Evolutionary conservation across 768 basidiomycete species (phyloP), one percentile per base, ranked within the genome.

Genomic region (Psilocybe cubensis): DNA sequence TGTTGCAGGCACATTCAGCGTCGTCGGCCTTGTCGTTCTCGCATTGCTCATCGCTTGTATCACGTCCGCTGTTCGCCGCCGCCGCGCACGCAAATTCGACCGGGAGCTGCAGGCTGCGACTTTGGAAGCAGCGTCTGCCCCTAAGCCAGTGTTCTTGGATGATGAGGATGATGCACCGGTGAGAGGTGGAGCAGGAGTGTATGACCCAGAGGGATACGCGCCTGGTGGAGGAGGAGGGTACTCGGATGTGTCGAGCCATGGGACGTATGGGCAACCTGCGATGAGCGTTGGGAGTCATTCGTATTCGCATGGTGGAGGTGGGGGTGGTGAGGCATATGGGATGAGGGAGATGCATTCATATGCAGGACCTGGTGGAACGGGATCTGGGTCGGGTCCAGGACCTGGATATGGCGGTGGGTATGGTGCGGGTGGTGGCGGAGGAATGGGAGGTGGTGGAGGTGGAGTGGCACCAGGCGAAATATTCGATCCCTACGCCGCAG

Each of bases 31-130:
- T 29, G 67, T 89, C 49, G 83, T 66, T 18, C 60, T 84, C 45
- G 83, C 74, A 8, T 52, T 89, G 63, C 12, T 82, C 65, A 66
- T 91, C 58, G 75, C 74, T 6, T 59, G 84, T 25, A 58, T 82
- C 44, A 79, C 82, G 33, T 83, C 79, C 56, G 70, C 72, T 58
- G 58, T 89, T 61, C 86, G 89, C 8, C 83, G 89, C 0, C 85
- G 86, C 6, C 84, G 87, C 1, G 85, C 84, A 3, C 69, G 77
- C 58, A 77, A 80, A 41, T 87, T 90, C 63, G 91, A 92, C 67
- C 77, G 79, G n/a, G 91, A 92, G 51, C 83, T 91, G 38, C 85
- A 83, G 12, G 85, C 85, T 47, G 90, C 89, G 0, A 88, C 89
- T 0, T 81, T 80, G 3, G 86, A 84, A 56, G 89, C 89, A 0